A percentile compares a stretch with the other conserved stretches of the same genome.
Evolutionary conservation across 805 yeast genomes (phyloP).

Genomic region (Zygosaccharomyces bisporus): DNA sequence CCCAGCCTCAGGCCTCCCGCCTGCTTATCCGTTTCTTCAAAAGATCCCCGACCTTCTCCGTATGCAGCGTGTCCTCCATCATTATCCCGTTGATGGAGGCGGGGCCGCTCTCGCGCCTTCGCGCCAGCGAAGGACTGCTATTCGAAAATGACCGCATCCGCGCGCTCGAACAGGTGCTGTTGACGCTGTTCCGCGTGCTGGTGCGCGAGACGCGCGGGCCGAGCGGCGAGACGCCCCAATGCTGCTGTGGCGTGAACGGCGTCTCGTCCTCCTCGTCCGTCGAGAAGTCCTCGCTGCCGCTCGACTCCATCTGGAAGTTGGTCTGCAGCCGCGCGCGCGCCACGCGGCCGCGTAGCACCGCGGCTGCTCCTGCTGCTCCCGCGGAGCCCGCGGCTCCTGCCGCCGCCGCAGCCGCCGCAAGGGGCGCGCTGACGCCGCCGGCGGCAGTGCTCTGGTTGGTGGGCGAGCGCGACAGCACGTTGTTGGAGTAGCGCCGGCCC

Average conservation of each 20-base stretch:
- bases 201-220: slow-evolving; percentile 21
- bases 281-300: slow-evolving; percentile 29
- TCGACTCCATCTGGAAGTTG: slow-evolving; percentile 31
- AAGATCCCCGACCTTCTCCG: slow-evolving; percentile 27
- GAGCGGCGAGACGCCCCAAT: slow-evolving; percentile 13
- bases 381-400: slow-evolving; percentile 10
- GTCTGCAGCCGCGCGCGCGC: slow-evolving; percentile 3
- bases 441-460: slow-evolving; percentile 15
- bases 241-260: slow-evolving; percentile 10
- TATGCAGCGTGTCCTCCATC: slow-evolving; percentile 24
- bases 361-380: slow-evolving; percentile 1
- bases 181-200: slow-evolving; percentile 20
- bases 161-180: slow-evolving; percentile 12
- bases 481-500: slow-evolving; percentile 15
- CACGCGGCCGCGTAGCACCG: background rate
- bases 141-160: slow-evolving; percentile 20
- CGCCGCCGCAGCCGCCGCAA: too few relatives aligned
- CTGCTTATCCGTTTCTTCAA: slow-evolving; percentile 23
- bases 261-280: slow-evolving; percentile 27
- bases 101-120: slow-evolving; percentile 14
- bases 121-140: slow-evolving; percentile 16
- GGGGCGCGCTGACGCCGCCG: too few relatives aligned
- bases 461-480: slow-evolving; percentile 23
- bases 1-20: background rate
- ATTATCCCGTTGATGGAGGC: slow-evolving; percentile 18